These are phyloP conservation scores for Rhodosporidiobolus odoratus DNA, from an alignment of 768 basidiomycete genomes.

Conservation along the genomic window DNA sequence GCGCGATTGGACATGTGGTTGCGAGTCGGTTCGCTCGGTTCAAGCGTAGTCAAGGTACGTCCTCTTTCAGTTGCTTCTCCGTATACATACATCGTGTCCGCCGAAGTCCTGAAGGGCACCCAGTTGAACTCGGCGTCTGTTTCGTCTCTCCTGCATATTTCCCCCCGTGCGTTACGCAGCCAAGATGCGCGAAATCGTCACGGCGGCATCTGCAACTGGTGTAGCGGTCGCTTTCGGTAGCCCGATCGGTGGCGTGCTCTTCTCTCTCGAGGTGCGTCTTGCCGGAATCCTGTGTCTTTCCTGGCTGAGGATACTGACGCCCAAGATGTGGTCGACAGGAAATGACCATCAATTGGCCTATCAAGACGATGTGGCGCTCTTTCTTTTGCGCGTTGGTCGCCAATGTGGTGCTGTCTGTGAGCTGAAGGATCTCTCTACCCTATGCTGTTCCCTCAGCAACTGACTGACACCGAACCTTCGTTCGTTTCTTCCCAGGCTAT, in stretches of 20 bases:
- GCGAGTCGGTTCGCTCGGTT: conserved; percentile 76
- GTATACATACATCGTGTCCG: background rate
- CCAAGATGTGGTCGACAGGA: conserved; percentile 61
- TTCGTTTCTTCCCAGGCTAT: conserved; percentile 59
- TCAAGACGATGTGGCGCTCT: conserved; percentile 97
- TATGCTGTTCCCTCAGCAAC: background rate
- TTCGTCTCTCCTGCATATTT: conserved; percentile 8
- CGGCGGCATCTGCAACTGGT: conserved; percentile 92
- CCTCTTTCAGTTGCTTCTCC: background rate
- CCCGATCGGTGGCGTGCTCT: conserved; percentile 93
- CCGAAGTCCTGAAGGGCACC: background rate
- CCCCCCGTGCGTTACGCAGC: conserved; percentile 42
- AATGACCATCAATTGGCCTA: conserved; percentile 96
- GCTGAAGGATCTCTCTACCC: conserved; percentile 45
- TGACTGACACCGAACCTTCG: fast-evolving
- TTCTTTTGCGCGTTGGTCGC: conserved; percentile 97
- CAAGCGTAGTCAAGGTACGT: conserved; percentile 77
- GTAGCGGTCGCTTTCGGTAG: conserved; percentile 98
- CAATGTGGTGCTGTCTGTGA: conserved; percentile 86
- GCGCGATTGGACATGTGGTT: conserved; percentile 85
- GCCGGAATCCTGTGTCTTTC: background rate
- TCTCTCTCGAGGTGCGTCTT: conserved; percentile 81
- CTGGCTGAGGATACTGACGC: background rate
- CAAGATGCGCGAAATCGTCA: conserved; percentile 74
- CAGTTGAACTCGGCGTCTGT: background rate